Percentiles rank a stretch among this genome's conserved stretches.
Conservation (phyloP, 2,329 filamentous ascomycete species). For the Penicillium sp. region DNA sequence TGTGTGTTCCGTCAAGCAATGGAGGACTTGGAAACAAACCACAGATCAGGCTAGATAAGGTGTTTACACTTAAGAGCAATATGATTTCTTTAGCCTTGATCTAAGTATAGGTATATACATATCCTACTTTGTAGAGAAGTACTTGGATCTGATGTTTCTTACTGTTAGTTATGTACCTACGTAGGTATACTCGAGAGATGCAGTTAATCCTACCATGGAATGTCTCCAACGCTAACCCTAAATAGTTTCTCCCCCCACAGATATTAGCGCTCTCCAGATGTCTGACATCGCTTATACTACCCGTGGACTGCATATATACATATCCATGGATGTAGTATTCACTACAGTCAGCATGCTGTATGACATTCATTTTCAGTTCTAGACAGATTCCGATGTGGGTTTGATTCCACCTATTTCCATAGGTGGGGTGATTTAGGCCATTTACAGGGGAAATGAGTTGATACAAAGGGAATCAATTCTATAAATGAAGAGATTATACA, state of each 20-base stretch:
- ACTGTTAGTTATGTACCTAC: neutral
- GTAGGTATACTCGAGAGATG: no score
- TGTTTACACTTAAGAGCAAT: neutral
- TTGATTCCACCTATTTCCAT: neutral
- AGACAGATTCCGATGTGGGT: neutral
- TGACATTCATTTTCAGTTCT: neutral
- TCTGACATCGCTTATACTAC: no score
- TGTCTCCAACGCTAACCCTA: neutral
- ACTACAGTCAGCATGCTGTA: neutral
- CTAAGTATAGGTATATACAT: neutral
- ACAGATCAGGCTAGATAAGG: slow-evolving; percentile 1
- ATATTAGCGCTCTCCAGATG: neutral
- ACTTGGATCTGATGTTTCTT: neutral
- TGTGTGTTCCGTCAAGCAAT: neutral
- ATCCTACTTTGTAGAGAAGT: neutral
- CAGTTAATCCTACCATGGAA: neutral
- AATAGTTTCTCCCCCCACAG: neutral
- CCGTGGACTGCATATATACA: no score
- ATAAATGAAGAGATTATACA: neutral
- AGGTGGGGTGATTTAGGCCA: neutral
- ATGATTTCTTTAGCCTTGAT: neutral
- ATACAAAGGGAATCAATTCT: neutral
- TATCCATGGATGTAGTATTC: neutral
- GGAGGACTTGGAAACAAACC: neutral
- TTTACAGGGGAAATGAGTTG: neutral